A percentile compares a stretch with the other conserved stretches of the same genome.
Evolutionary conservation across 2,329 filamentous ascomycete genomes (phyloP).

Genomic region (Aspergillus chevalieri): DNA sequence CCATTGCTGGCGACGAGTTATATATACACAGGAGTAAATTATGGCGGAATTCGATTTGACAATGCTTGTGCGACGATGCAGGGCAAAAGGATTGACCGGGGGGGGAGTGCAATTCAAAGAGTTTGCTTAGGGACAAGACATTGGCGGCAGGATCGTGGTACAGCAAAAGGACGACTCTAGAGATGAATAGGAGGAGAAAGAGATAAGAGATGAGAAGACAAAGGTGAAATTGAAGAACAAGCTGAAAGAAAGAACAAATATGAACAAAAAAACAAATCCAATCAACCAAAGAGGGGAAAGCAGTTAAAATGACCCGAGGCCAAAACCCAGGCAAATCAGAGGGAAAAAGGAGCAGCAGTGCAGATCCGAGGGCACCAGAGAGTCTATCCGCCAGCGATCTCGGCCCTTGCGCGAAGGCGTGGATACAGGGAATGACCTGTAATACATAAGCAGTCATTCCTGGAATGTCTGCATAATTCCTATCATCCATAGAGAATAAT

Average conservation of each 20-base stretch:
- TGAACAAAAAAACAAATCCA: too few species aligned
- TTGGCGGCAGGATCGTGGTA: not conserved
- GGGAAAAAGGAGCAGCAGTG: too few species aligned
- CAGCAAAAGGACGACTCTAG: not conserved
- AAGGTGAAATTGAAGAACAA: slow-evolving; percentile 1
- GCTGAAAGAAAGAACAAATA: not conserved
- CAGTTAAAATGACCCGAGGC: too few species aligned
- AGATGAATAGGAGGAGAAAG: not conserved
- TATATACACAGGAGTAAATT: not conserved
- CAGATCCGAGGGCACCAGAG: not conserved
- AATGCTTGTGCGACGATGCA: not conserved
- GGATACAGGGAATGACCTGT: not conserved
- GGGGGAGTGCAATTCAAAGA: too few species aligned
- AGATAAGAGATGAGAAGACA: not conserved
- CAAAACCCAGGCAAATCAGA: too few species aligned
- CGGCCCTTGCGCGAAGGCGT: not conserved
- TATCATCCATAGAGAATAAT: not conserved
- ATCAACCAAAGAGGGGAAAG: too few species aligned
- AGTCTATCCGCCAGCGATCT: not conserved
- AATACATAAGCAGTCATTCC: not conserved
- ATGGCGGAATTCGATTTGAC: not conserved
- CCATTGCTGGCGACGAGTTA: slow-evolving; percentile 2
- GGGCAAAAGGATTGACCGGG: not conserved
- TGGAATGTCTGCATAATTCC: not conserved
- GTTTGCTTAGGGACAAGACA: not conserved